These are phyloP conservation scores for Fusarium secorum DNA, from an alignment of 2,329 filamentous ascomycete species.

Conservation along the genomic window DNA sequence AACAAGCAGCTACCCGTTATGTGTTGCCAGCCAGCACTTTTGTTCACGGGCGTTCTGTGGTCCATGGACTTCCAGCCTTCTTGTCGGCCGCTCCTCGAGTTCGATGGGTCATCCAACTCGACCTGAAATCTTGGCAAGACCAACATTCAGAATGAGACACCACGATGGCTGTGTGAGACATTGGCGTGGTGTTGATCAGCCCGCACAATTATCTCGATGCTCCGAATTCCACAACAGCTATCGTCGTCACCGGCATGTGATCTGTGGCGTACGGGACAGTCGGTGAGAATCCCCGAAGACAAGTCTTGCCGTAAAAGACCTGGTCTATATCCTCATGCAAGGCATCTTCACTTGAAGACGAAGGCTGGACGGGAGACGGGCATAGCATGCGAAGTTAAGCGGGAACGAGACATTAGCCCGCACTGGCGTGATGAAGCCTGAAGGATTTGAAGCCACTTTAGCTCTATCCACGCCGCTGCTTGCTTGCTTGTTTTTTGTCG, in stretches of 20 bases:
- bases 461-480: slow-evolving; percentile 18
- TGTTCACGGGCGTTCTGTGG: not conserved
- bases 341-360: slow-evolving; percentile 31
- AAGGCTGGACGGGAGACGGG: slow-evolving; percentile 36
- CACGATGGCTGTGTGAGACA: slow-evolving; percentile 32
- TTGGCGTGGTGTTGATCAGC: slow-evolving; percentile 13
- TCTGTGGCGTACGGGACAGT: slow-evolving; percentile 36
- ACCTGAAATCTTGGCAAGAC: not conserved
- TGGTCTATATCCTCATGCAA: slow-evolving; percentile 37
- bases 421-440: slow-evolving; percentile 22
- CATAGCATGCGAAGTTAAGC: slow-evolving; percentile 39
- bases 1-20: slow-evolving; percentile 24
- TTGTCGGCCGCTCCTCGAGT: slow-evolving; percentile 17
- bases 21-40: slow-evolving; percentile 30
- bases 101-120: slow-evolving; percentile 7
- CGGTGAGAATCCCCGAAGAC: slow-evolving; percentile 38
- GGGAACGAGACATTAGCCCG: slow-evolving; percentile 42
- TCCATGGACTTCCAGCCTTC: slow-evolving; percentile 1
- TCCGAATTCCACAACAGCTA: slow-evolving; percentile 16
- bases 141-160: slow-evolving; percentile 23
- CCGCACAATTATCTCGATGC: slow-evolving; percentile 20
- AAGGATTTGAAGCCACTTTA: slow-evolving; percentile 21
- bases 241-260: slow-evolving; percentile 21
- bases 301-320: slow-evolving; percentile 14
- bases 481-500: slow-evolving; percentile 23